Evolutionary conservation across 176 grass and related monocot species (phyloP), one percentile per base, ranked within the genome.

Genomic region (Musa beccarii): DNA sequence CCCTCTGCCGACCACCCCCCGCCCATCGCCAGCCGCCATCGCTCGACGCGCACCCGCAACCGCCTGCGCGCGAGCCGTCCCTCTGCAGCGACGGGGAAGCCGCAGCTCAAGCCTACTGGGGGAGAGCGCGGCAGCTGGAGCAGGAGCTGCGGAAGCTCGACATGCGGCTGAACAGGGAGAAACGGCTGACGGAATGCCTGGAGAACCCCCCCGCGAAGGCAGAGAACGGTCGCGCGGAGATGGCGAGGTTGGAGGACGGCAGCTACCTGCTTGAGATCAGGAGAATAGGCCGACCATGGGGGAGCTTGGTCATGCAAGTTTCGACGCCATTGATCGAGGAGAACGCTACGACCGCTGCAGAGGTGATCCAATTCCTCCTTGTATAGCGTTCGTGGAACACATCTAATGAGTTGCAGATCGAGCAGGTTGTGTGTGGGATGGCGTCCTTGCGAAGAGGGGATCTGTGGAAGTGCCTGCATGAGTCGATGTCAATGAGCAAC

Each of bases 361-460:
- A 89, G 88, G 92, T 90, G 57, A 72, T 54, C 34, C 34, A 6
- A 43, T 6, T 43, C 34, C 4, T 43, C 34, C 34, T 2, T 2
- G 49, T 49, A 52, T 9, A 54, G 11, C 52, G 15, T 15, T 53
- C 50, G 24, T 19, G 34, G 34, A 5, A 43, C 4, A 14, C 34
- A 8, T n/a, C 15, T 22, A 43, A 43, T 6, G n/a, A 69, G 1
- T n/a, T 43, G 34, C 34, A 43, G 57, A 62, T 1, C 29, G 9
- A 19, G 21, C 57, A 94, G 91, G 91, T 88, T 72, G 55, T 86
- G 52, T 29, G 67, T 28, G 81, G 80, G 83, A 90, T 95, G 85
- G 55, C 75, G 1, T 72, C 51, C 20, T 80, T 71, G 52, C 82
- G 66, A 3, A 68, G 82, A 1, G 78, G 70, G 0, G 68, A 88